These are phyloP conservation scores for Naganishia liquefaciens DNA, from an alignment of 1,284 basidiomycete species.

Conservation along the genomic window DNA sequence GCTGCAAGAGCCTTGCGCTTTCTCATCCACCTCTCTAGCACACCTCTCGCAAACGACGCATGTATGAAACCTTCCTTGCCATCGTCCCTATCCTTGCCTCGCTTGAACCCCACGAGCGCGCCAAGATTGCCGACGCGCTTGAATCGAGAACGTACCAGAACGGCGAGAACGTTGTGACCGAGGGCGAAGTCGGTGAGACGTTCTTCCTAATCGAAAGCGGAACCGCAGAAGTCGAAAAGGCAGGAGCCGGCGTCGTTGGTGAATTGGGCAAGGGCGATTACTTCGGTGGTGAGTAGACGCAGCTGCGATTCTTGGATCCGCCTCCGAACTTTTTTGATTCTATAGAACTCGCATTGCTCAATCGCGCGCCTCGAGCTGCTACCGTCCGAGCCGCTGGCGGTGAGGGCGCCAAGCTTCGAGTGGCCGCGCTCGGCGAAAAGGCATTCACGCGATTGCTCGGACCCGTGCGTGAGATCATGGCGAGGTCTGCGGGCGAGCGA, in stretches of 20 bases:
- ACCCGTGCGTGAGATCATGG: conserved; percentile 61
- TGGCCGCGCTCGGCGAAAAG: conserved; percentile 88
- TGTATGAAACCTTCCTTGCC: conserved; percentile 93
- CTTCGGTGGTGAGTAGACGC: conserved; percentile 77
- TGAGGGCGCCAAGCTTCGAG: conserved; percentile 67
- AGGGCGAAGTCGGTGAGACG: conserved; percentile 93
- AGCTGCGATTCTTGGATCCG: not conserved
- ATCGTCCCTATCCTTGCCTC: conserved; percentile 87
- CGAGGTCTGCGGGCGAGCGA: conserved; percentile 51
- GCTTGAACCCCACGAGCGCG: conserved; percentile 80
- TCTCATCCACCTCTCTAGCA: conserved; percentile 46
- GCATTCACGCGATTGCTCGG: conserved; percentile 94
- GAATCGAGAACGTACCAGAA: conserved; percentile 78
- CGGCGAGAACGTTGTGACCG: conserved; percentile 80
- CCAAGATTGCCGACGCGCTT: conserved; percentile 95
- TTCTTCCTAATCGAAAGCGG: conserved; percentile 98
- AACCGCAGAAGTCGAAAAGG: conserved; percentile 82
- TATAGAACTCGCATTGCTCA: conserved; percentile 78
- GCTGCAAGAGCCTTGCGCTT: not conserved
- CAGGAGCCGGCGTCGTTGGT: conserved; percentile 68
- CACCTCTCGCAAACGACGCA: conserved; percentile 81
- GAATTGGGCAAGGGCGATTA: conserved; percentile 87
- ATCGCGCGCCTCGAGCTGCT: conserved; percentile 83
- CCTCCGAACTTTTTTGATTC: conserved; percentile 8
- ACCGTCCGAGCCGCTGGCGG: conserved; percentile 74